Percentiles rank a stretch among this genome's conserved stretches.
Conservation (phyloP, 2,329 filamentous ascomycete genomes). For the Arthroderma sp. region DNA sequence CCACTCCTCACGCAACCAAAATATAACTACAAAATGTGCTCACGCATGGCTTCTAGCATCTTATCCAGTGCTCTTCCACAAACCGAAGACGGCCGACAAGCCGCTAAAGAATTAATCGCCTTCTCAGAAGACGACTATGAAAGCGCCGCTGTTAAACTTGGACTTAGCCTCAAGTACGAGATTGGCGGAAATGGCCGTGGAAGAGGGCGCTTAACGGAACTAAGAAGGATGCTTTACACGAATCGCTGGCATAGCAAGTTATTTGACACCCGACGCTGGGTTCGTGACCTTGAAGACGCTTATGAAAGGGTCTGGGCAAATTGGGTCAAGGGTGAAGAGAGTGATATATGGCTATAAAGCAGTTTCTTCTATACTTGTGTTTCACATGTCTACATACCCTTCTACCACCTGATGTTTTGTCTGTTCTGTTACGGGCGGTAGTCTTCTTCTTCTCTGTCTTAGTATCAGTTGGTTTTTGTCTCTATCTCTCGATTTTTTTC, state of each 20-base stretch:
- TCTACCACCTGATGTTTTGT: too few relatives aligned
- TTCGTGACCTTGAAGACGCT: constrained; percentile 71
- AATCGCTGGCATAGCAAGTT: constrained; percentile 74
- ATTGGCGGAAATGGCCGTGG: constrained; percentile 21
- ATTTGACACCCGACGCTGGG: constrained; percentile 88
- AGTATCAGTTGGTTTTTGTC: neutral
- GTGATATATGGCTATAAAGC: constrained; percentile 69
- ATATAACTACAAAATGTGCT: constrained; percentile 98
- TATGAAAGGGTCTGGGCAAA: constrained; percentile 79
- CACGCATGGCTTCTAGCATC: constrained; percentile 92
- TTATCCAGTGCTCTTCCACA: constrained; percentile 76
- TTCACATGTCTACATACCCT: neutral
- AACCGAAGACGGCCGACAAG: constrained; percentile 49
- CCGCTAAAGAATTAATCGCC: constrained; percentile 64
- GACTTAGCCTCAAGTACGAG: constrained; percentile 48
- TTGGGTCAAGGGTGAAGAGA: constrained; percentile 77
- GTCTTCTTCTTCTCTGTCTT: neutral
- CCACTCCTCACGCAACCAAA: constrained; percentile 80
- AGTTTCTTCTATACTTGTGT: neutral
- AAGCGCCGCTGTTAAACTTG: constrained; percentile 56
- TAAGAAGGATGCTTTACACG: constrained; percentile 70
- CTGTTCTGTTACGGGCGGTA: too few relatives aligned
- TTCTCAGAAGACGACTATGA: constrained; percentile 73
- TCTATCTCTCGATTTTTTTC: neutral
- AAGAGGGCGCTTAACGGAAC: constrained; percentile 58